Base-by-base conservation (phyloP, 345 rosid species). In the Streptanthus diversifolius region DNA sequence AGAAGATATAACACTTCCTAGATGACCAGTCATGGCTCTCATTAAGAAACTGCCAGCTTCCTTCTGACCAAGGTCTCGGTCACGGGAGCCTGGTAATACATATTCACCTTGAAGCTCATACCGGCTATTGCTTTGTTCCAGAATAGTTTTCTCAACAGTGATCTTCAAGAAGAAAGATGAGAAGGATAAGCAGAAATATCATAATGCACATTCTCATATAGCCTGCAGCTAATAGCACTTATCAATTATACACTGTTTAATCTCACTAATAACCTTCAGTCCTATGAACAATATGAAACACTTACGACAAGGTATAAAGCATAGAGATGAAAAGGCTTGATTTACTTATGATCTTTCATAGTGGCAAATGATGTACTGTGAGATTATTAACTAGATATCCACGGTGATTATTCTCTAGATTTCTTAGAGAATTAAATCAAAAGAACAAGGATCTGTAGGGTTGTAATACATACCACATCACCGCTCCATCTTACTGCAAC, bases 101-200 rank as follows among this genome's bases (percentile, higher is more conserved):
- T 93, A 93, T 86, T 93, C 98, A 15, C 97, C 98, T 86, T 93
- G 98, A 85, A 93, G 95, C 89, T 91, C 98, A 82, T 93, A 93
- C 39, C 89, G 83, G 80, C 98, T 93, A 77, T 80, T 87, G 73
- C 74, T 78, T 87, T 93, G 98, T 66, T 93, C 97, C 79, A 93
- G 68, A 77, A 93, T 79, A 82, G 95, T 85, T 85, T 91, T 93
- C 83, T 93, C 98, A 73, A 93, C 81, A 48, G 91, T 91, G 78
- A 93, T 91, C 98, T 93, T 69, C 70, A 75, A 27, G 51, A 73
- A 62, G 30, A 61, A 73, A 73, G 5, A 39, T 44, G 67, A 63
- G 7, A 70, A 80, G 70, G 56, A 68, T 80, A 41, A 83, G 63
- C 5, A 41, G 58, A 65, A 15, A 70, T 58, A 64, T 60, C 53